These are phyloP conservation scores for Pythium graminicola DNA, from an alignment of 352 stramenopile species.

Conservation along the genomic window DNA sequence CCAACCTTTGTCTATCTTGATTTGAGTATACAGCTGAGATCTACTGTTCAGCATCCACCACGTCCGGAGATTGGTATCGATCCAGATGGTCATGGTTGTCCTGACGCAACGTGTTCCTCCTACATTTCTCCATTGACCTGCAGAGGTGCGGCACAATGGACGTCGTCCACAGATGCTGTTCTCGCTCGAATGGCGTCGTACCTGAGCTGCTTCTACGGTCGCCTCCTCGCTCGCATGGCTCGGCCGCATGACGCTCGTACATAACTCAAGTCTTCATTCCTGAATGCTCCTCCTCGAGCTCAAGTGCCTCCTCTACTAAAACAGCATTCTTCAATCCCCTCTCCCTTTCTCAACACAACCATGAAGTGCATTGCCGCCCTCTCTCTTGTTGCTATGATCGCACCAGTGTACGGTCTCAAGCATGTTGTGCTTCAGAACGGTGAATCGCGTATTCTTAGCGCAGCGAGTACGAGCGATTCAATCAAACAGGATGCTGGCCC, in stretches of 20 bases:
- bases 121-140: background rate
- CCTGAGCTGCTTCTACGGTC: background rate
- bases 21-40: no score
- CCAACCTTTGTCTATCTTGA: no score
- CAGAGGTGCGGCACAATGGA: constrained; percentile 2
- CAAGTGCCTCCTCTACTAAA: constrained; percentile 6
- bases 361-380: constrained; percentile 17
- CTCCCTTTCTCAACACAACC: background rate
- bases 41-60: constrained; percentile 8
- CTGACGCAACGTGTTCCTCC: background rate
- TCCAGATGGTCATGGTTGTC: constrained; percentile 8
- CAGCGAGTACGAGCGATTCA: constrained; percentile 6
- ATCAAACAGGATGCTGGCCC: constrained; percentile 13
- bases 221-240: background rate
- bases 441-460: constrained; percentile 13
- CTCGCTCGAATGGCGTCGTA: background rate
- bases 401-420: constrained; percentile 9
- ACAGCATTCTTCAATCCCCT: constrained; percentile 17
- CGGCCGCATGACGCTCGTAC: background rate
- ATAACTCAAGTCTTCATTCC: constrained; percentile 5
- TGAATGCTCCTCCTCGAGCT: constrained; percentile 13
- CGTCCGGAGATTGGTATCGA: background rate
- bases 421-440: constrained; percentile 6
- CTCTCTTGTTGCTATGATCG: constrained; percentile 4
- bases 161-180: background rate